Evolutionary conservation across 2,329 filamentous ascomycete genomes (phyloP).

Genomic region (Claviceps arundinis): DNA sequence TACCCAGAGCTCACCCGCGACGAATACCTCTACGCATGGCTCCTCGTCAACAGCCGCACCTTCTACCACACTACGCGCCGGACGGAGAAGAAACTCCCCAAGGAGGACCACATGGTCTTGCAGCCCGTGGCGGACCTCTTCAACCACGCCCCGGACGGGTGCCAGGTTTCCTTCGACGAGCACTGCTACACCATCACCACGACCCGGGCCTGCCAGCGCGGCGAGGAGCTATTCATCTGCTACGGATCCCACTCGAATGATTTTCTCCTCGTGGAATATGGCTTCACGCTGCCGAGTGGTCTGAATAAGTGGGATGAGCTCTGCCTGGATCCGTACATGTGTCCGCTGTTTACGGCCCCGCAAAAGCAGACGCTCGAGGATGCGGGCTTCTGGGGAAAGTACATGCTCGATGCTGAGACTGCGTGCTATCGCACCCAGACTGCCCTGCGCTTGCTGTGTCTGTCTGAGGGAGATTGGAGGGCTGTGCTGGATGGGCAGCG

Average conservation of each 20-base stretch:
- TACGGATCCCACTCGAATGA: constrained; percentile 61
- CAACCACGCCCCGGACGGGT: constrained; percentile 40
- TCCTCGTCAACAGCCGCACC: constrained; percentile 48
- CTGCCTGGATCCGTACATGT: constrained; percentile 32
- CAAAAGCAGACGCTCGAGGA: constrained; percentile 29
- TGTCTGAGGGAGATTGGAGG: constrained; percentile 27
- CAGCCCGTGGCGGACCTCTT: constrained; percentile 64
- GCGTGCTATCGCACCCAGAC: constrained; percentile 45
- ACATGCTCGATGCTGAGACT: constrained; percentile 34
- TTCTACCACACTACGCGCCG: constrained; percentile 42
- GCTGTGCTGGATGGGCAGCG: constrained; percentile 30
- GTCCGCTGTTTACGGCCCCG: constrained; percentile 21
- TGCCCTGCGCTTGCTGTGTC: constrained; percentile 28
- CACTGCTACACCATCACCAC: constrained; percentile 42
- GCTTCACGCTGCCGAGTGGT: constrained; percentile 30
- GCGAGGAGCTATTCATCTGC: constrained; percentile 53
- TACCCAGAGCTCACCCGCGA: constrained; percentile 17
- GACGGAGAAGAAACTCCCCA: constrained; percentile 27
- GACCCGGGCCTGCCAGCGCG: constrained; percentile 33
- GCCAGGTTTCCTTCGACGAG: constrained; percentile 37
- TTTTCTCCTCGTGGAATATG: constrained; percentile 56
- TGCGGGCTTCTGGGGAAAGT: constrained; percentile 35
- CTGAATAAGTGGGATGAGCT: constrained; percentile 39
- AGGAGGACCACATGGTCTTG: constrained; percentile 51
- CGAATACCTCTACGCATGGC: constrained; percentile 41